Base-by-base conservation (phyloP, 768 basidiomycete genomes). In the Boletus huronensis region DNA sequence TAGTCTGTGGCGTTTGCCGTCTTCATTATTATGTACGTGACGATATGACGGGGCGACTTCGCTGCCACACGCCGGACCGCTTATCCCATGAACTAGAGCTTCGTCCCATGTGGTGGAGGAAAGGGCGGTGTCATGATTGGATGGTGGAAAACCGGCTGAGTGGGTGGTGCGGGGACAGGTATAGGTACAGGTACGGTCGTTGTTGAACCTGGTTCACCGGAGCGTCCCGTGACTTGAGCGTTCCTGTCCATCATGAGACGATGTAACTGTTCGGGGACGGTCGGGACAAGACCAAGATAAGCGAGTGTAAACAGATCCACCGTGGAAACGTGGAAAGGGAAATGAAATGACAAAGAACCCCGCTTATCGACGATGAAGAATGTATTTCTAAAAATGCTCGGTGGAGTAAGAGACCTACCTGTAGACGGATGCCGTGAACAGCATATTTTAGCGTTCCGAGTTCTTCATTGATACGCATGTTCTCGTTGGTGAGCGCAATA, bases 171-270 rank as follows among this genome's bases (percentile, higher is more conserved):
- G 1, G 66, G 65, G 2, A 57, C 57, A 50, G 67, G 59, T 53
- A 64, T 57, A 14, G 68, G 61, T 4, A 65, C 60, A 29, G 66
- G 58, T 16, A 50, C 28, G 28, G 54, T 52, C n/a, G 39, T 52
- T 10, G 47, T 39, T 25, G 60, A 49, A 26, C 56, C 54, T 21
- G 52, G 42, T 36, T 71, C 72, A n/a, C 63, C 62, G 35, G 68
- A 62, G 32, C 79, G 72, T 45, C 80, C 79, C 26, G 78, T 81
- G 47, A 80, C 71, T 58, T 80, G 79, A 16, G 80, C 80, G 70
- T 85, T 87, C 54, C 85, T 77, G 39, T 88, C 86, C 83, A 88
- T 83, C 85, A 90, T 85, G 57, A 90, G 79, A 44, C 80, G 77
- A 62, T 89, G 87, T 50, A 84, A 67, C 82, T 84, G 63, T 53